Evolutionary conservation across 257 asterid genomes (phyloP).

Genomic region (Solanum sitiens): DNA sequence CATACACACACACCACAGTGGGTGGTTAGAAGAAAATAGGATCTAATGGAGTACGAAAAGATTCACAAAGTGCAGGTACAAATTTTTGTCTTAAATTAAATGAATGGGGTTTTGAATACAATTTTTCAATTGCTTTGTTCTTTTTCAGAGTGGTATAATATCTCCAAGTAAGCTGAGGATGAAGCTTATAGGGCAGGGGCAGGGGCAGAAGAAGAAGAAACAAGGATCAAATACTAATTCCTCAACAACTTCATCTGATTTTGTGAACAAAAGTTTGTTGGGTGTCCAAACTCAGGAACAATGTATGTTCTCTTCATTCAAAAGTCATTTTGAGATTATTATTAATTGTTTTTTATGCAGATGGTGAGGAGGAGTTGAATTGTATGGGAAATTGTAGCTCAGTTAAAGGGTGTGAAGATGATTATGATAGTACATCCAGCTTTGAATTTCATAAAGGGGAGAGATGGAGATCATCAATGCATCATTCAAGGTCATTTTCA

Average conservation of each 20-base stretch:
- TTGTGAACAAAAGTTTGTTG: conserved; percentile 70
- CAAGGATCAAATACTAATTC: conserved; percentile 79
- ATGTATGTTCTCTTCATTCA: conserved; percentile 25
- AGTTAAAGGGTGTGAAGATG: conserved; percentile 55
- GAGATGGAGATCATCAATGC: conserved; percentile 48
- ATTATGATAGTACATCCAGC: conserved; percentile 95
- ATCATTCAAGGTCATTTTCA: conserved; percentile 53
- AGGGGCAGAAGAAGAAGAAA: conserved; percentile 62
- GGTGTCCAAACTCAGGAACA: conserved; percentile 36
- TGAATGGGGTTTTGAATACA: no score
- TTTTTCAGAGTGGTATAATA: conserved; percentile 60
- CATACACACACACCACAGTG: background rate
- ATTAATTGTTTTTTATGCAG: no score
- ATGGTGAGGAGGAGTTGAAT: conserved; percentile 2
- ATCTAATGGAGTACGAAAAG: conserved; percentile 95
- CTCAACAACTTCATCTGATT: conserved; percentile 87
- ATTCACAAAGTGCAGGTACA: conserved; percentile 87
- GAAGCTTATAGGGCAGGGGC: conserved; percentile 59
- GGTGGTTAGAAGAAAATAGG: background rate
- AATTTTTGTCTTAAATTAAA: background rate
- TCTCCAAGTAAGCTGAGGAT: conserved; percentile 92
- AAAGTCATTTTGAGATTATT: no score
- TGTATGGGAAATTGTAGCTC: conserved; percentile 38
- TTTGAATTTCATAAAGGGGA: conserved; percentile 95
- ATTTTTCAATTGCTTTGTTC: background rate